Evolutionary conservation across 2,329 filamentous ascomycete genomes (phyloP).

Genomic region (Colletotrichum lini): DNA sequence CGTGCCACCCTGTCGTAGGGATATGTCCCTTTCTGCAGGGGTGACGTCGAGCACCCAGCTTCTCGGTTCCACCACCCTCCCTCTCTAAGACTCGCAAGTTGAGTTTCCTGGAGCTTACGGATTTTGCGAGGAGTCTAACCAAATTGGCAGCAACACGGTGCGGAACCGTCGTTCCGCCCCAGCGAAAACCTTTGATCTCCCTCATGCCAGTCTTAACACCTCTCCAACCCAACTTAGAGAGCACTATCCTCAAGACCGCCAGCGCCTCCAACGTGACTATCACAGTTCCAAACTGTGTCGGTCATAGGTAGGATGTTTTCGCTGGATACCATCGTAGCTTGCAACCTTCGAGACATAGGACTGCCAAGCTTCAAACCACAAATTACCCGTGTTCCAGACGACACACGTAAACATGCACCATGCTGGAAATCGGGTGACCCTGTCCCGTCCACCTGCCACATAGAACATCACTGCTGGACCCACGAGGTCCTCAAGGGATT

Average conservation of each 20-base stretch:
- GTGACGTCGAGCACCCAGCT: slow-evolving; percentile 34
- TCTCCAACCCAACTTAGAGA: no score
- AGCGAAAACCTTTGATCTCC: not conserved
- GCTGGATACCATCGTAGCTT: not conserved
- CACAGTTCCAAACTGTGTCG: not conserved
- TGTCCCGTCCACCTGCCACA: not conserved
- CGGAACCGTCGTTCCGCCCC: not conserved
- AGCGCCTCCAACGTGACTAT: not conserved
- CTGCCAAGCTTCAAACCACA: not conserved
- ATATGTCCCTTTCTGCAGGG: slow-evolving; percentile 22
- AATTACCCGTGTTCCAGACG: not conserved
- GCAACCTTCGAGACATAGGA: not conserved
- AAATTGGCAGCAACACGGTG: slow-evolving; percentile 1
- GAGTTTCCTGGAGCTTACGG: not conserved
- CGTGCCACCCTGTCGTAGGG: not conserved
- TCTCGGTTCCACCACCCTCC: slow-evolving; percentile 23
- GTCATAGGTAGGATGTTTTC: not conserved
- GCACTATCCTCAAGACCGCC: not conserved
- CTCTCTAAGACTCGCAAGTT: slow-evolving; percentile 12
- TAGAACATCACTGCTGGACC: not conserved
- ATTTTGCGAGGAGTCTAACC: slow-evolving; percentile 21
- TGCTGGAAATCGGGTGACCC: not conserved
- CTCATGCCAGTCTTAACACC: no score
- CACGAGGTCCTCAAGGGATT: not conserved
- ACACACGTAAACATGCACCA: not conserved